phyloP scores from a whole-genome alignment of 2,329 filamentous ascomycete genomes.

The Ceratocystis cubensis region DNA sequence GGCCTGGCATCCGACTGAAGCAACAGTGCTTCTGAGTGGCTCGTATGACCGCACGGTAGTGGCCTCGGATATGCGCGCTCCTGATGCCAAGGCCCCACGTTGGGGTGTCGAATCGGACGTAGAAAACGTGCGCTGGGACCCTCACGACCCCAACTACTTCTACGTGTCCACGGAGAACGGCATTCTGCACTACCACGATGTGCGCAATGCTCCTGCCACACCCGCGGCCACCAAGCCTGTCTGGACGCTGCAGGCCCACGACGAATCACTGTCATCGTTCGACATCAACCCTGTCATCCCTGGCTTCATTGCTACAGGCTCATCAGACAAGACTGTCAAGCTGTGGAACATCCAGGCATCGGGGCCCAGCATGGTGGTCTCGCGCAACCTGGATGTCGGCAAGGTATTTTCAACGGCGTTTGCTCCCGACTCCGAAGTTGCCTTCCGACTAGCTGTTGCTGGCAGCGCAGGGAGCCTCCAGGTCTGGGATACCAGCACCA shows the following conservation, averaged over 20 bases:
- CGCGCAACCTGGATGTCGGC: conserved; percentile 82
- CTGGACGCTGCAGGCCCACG: conserved; percentile 93
- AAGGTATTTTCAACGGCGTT: conserved; percentile 89
- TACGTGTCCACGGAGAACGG: conserved; percentile 90
- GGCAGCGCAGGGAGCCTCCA: conserved; percentile 88
- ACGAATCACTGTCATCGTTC: conserved; percentile 81
- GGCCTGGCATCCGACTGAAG: conserved; percentile 79
- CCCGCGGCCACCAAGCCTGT: conserved; percentile 69
- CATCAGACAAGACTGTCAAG: conserved; percentile 89
- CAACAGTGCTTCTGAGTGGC: conserved; percentile 79
- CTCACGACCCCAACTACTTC: conserved; percentile 85
- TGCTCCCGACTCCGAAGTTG: conserved; percentile 78
- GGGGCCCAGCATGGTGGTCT: conserved; percentile 81
- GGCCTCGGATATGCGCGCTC: conserved; percentile 91
- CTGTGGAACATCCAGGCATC: conserved; percentile 79
- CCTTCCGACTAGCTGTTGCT: conserved; percentile 83
- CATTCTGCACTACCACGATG: conserved; percentile 83
- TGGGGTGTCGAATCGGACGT: conserved; percentile 96
- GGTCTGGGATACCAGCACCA: conserved; percentile 94
- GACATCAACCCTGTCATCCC: conserved; percentile 84
- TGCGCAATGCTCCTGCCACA: conserved; percentile 59
- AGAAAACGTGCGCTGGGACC: conserved; percentile 84
- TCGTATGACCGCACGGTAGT: conserved; percentile 92
- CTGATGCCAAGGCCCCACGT: conserved; percentile 64
- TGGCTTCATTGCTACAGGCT: conserved; percentile 86